Evolutionary conservation across 208 protist species (phyloP).

Genomic region (Leptomonas pyrrhocoris): DNA sequence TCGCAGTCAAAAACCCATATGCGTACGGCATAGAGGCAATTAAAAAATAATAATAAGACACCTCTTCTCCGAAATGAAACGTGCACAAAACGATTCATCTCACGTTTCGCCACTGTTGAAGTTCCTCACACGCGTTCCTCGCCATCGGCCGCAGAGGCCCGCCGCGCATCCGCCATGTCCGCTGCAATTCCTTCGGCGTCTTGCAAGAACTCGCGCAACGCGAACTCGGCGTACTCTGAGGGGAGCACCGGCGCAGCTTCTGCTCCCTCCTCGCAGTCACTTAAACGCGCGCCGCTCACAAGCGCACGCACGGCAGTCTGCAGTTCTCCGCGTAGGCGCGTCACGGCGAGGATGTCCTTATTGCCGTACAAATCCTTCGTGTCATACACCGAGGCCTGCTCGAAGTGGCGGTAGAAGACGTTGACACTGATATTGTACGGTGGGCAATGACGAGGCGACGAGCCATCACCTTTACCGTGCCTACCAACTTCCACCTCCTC

Average conservation of each 20-base stretch:
- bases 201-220: constrained; percentile 80
- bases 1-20: no score
- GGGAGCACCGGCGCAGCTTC: constrained; percentile 26
- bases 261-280: neutral
- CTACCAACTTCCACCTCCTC: neutral
- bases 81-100: no score
- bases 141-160: neutral
- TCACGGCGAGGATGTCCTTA: constrained; percentile 76
- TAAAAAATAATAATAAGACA: no score
- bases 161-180: constrained; percentile 28
- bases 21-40: no score
- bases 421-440: constrained; percentile 86
- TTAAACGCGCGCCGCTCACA: constrained; percentile 19
- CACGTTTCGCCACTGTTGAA: no score
- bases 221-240: constrained; percentile 73
- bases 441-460: neutral
- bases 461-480: neutral
- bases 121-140: neutral
- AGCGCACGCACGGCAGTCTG: constrained; percentile 29
- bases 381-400: constrained; percentile 59
- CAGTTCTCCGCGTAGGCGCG: constrained; percentile 51
- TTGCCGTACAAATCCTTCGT: constrained; percentile 91
- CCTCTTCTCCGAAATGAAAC: no score
- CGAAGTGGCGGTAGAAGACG: constrained; percentile 87
- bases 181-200: constrained; percentile 66